Conservation (phyloP, 2,329 filamentous ascomycete species). For the Aspergillus sp. region DNA sequence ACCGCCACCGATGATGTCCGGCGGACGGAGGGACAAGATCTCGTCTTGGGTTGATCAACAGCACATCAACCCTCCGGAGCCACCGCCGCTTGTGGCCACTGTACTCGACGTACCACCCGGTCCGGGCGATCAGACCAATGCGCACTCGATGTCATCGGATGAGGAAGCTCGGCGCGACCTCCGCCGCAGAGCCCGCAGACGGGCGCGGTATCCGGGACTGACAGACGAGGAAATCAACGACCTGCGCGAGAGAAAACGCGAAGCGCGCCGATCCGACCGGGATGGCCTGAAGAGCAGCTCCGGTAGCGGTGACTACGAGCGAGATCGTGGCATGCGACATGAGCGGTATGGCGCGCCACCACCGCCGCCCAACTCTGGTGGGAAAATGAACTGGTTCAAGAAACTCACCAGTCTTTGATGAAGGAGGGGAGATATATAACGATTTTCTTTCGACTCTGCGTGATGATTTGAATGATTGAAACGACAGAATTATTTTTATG, state of each 20-base stretch:
- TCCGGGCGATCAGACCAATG: constrained; percentile 26
- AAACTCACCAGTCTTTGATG: constrained; percentile 39
- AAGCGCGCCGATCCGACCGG: constrained; percentile 29
- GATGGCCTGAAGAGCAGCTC: constrained; percentile 41
- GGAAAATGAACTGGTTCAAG: constrained; percentile 45
- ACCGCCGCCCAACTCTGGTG: constrained; percentile 24
- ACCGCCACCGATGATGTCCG: constrained; percentile 31
- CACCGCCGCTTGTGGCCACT: constrained; percentile 47
- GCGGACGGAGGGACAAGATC: constrained; percentile 48
- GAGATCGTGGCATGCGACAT: constrained; percentile 34
- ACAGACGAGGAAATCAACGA: constrained; percentile 43
- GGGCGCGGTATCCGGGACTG: constrained; percentile 41
- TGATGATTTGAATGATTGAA: constrained; percentile 13
- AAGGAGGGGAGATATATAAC: neutral
- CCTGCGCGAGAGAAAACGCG: constrained; percentile 32
- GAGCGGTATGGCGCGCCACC: constrained; percentile 28
- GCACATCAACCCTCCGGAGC: constrained; percentile 47
- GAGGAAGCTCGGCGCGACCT: constrained; percentile 41
- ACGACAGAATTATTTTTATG: constrained; percentile 1
- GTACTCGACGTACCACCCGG: constrained; percentile 44
- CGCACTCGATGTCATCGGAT: constrained; percentile 42
- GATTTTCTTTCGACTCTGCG: neutral
- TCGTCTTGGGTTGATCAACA: constrained; percentile 52
- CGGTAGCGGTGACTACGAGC: constrained; percentile 41
- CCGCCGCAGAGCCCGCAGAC: constrained; percentile 39